Evolutionary conservation across 2,329 filamentous ascomycete species (phyloP), one percentile per base, ranked within the genome.

Genomic region (Hymenoscyphus repandus): DNA sequence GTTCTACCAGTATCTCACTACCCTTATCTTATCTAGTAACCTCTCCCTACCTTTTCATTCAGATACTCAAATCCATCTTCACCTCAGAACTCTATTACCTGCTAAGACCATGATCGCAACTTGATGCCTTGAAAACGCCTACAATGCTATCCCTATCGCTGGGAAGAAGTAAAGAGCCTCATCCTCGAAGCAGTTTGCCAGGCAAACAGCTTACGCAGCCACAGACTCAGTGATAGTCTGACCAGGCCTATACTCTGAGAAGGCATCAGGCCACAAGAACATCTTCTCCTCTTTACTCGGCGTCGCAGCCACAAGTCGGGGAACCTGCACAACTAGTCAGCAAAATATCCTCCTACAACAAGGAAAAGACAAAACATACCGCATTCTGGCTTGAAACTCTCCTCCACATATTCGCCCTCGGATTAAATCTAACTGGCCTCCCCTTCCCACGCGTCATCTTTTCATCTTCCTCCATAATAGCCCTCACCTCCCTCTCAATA

Each of bases 371-470:
- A 41, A 15, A 27, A 27, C 59, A 52, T 49, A 62, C 76, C 34
- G 76, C 74, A 39, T 70, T 73, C 69, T 76, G 77, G 69, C 78
- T 83, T 32, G 76, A 80, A 39, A 80, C 75, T 27, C 81, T 72
- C 47, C 83, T 71, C 83, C 83, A 86, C 70, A 86, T 72, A 65
- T 86, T 85, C 27, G 82, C 83, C 39, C 82, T 73, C 6, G 83
- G 83, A 68, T 86, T 86, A 71, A 84, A 86, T 57, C 75, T 72
- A 7, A 70, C 74, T 0, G 82, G 82, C 53, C 78, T 69, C 36
- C 83, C 83, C 51, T 71, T 66, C 45, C 82, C 82, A 44, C 75
- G 72, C 0, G 82, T 86, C 71, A 78, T 76, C 63, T 74, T 68
- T 56, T 80, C 74, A 61, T 86, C 82, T 61, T 84, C 75, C 52